Evolutionary conservation across 495 filamentous ascomycete species (phyloP).

Genomic region (Acidiella bohemica): DNA sequence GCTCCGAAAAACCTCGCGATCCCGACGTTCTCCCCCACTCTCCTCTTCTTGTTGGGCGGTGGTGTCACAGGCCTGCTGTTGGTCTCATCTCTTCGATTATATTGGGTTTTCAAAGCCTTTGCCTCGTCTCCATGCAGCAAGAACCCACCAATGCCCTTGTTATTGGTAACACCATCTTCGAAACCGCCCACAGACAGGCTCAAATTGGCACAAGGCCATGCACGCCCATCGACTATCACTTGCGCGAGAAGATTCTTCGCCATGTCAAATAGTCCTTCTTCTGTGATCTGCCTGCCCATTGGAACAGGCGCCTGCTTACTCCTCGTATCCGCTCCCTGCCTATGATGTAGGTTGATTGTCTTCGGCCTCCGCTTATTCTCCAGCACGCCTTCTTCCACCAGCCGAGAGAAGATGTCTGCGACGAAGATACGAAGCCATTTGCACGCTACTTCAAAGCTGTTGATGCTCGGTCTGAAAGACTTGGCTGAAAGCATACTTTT

Average conservation of each 20-base stretch:
- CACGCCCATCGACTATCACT: slow-evolving; percentile 57
- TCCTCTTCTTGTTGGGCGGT: slow-evolving; percentile 31
- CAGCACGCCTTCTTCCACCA: slow-evolving; percentile 83
- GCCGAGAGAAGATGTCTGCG: slow-evolving; percentile 77
- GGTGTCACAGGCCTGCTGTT: slow-evolving; percentile 10
- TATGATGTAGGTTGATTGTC: slow-evolving; percentile 70
- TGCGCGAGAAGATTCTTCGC: slow-evolving; percentile 64
- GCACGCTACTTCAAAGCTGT: slow-evolving; percentile 60
- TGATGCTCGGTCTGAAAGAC: slow-evolving; percentile 79
- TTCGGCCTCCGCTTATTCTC: slow-evolving; percentile 79
- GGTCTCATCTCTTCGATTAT: slow-evolving; percentile 17
- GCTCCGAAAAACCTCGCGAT: slow-evolving; percentile 46
- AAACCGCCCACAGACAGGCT: slow-evolving; percentile 78
- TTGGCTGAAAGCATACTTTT: slow-evolving; percentile 98
- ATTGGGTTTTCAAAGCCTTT: slow-evolving; percentile 31
- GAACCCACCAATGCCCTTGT: slow-evolving; percentile 75
- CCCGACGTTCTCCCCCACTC: slow-evolving; percentile 35
- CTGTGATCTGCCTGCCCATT: slow-evolving; percentile 55
- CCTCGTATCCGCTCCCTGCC: slow-evolving; percentile 53
- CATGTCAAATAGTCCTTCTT: slow-evolving; percentile 59
- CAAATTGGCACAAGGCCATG: slow-evolving; percentile 80
- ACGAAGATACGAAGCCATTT: slow-evolving; percentile 88
- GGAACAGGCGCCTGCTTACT: slow-evolving; percentile 67
- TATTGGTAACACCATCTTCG: slow-evolving; percentile 72
- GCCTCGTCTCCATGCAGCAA: slow-evolving; percentile 67